Evolutionary conservation across 73 alveolate genomes (phyloP), one percentile per base, ranked within the genome.

Genomic region (Tetrahymena borealis): DNA sequence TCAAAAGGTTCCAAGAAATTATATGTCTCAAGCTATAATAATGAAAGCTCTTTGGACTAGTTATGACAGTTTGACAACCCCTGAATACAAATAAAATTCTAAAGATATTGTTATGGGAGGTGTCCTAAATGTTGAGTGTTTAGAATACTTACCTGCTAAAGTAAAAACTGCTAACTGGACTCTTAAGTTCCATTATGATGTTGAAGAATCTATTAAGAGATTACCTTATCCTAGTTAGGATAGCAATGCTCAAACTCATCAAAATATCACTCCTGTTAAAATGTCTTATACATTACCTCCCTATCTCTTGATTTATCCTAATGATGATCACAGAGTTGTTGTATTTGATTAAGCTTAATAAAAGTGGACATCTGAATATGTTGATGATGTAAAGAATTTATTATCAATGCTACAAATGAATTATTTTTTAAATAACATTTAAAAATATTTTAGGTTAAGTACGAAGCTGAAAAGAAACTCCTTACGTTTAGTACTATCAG

Each of bases 31-130:
- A 39, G 38, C 42, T 31, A 77, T 90, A 32, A 91, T 94, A 15
- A 93, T 95, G 94, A 96, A 97, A 91, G 94, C 94, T 20, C 90
- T 95, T 79, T 95, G 96, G 98, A 94, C 95, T 20, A 42, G 96
- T 39, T 92, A 39, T 39, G 96, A 96, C 77, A 93, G 93, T 77
- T 91, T 92, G 32, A 91, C 97, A 33, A 91, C 78, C 39, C 79
- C 43, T 18, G 78, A 33, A 32, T 32, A 38, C 10, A 40, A 32
- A 41, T 92, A 96, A 43, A 90, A 91, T 77, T 96, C 96, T 35
- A 93, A 79, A 90, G 96, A 96, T 91, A 79, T 94, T 28, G 94
- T 96, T 11, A 96, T 97, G 33, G 99, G 99, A 32, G 99, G 99
- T 20, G 94, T 97, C 6, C 78, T 95, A 16, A 96, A 97, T 91